phyloP scores from a whole-genome alignment of 2,329 filamentous ascomycete species.

The Calycina herbarum region DNA sequence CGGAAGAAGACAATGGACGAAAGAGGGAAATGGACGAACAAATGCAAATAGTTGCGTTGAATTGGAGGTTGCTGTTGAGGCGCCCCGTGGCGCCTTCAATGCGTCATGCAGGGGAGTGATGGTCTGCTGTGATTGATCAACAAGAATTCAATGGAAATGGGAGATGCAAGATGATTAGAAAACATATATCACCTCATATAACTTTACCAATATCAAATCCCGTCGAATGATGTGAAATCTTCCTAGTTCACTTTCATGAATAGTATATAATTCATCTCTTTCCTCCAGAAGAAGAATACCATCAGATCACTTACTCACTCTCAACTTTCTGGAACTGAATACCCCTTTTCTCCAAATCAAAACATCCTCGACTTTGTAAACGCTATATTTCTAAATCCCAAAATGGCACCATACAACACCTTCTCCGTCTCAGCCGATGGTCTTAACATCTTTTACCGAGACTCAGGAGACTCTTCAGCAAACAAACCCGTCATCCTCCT shows the following conservation, averaged over 20 bases:
- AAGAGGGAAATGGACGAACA: not conserved
- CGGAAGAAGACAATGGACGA: not conserved
- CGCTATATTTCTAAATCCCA: not conserved
- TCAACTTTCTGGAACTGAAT: not conserved
- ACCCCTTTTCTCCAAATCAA: not conserved
- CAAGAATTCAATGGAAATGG: not conserved
- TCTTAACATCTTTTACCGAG: slow-evolving; percentile 44
- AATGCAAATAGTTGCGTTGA: no score
- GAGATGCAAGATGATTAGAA: not conserved
- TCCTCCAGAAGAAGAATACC: not conserved
- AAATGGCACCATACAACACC: slow-evolving; percentile 22
- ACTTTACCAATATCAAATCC: not conserved
- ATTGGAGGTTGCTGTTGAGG: not conserved
- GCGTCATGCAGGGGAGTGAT: not conserved
- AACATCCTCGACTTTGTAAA: not conserved
- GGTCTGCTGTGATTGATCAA: not conserved
- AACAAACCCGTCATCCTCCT: slow-evolving; percentile 43
- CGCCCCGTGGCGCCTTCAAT: not conserved
- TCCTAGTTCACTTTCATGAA: not conserved
- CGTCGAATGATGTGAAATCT: not conserved
- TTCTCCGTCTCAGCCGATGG: slow-evolving; percentile 37
- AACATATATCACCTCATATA: not conserved
- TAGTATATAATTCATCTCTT: not conserved
- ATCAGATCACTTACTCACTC: not conserved
- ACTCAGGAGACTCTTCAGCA: slow-evolving; percentile 32